Percentiles rank a stretch among this genome's conserved stretches.
Evolutionary conservation across 257 asterid genomes (phyloP).

Genomic region (Solanum verrucosum): DNA sequence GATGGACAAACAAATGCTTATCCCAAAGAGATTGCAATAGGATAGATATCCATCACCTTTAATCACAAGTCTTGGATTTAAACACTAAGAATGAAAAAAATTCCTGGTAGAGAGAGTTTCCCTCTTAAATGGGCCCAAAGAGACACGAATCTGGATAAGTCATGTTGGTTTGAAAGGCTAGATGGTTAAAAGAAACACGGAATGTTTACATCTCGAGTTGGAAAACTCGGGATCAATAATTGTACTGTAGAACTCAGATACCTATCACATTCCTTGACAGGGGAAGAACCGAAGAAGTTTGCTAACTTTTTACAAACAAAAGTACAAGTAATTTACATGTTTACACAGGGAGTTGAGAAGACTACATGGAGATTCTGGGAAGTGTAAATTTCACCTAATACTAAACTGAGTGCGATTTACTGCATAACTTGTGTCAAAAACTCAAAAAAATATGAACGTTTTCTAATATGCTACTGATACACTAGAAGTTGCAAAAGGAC

Average conservation of each 20-base stretch:
- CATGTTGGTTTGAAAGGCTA: not conserved
- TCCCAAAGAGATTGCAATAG: not conserved
- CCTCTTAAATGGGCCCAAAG: not conserved
- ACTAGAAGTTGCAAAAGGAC: not conserved
- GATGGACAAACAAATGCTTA: not conserved
- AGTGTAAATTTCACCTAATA: not conserved
- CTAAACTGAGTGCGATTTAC: not conserved
- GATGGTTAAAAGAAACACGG: not conserved
- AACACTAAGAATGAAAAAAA: not conserved
- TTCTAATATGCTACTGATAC: not conserved
- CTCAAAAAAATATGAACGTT: not conserved
- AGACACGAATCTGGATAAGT: not conserved
- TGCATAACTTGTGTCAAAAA: not conserved
- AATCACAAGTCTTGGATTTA: not conserved
- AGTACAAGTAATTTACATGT: not conserved
- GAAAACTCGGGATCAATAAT: not conserved
- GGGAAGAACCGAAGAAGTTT: not conserved
- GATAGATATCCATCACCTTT: not conserved
- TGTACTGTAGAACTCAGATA: not conserved
- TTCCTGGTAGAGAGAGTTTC: not conserved
- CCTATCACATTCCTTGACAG: not conserved
- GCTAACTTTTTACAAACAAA: not conserved
- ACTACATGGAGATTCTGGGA: not conserved
- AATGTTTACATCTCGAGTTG: not conserved
- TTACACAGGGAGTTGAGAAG: not conserved